Conservation (phyloP, 441 rosid species). For the Macaranga tanarius region DNA sequence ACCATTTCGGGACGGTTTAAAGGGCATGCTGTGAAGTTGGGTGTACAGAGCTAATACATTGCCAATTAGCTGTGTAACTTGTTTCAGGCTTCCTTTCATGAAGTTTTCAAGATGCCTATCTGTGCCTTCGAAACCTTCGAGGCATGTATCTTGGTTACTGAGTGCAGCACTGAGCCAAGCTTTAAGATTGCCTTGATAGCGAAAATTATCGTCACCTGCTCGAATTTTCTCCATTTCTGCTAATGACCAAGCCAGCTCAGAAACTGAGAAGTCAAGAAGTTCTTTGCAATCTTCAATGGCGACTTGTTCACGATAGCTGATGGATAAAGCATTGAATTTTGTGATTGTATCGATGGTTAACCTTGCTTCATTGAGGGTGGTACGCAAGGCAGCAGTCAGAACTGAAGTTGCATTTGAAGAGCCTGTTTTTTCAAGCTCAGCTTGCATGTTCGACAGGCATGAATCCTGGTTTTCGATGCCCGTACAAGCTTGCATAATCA, state of each 20-base stretch:
- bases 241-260: constrained; percentile 88
- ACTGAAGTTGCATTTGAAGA: constrained; percentile 40
- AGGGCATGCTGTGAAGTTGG: constrained; percentile 65
- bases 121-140: constrained; percentile 91
- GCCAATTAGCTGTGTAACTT: constrained; percentile 75
- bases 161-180: constrained; percentile 95
- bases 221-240: constrained; percentile 68
- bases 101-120: constrained; percentile 52
- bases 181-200: constrained; percentile 62
- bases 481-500: constrained; percentile 48
- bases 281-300: constrained; percentile 90
- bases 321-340: constrained; percentile 54
- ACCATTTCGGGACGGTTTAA: constrained; percentile 42
- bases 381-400: constrained; percentile 52
- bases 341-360: constrained; percentile 50
- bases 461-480: constrained; percentile 44
- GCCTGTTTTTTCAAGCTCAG: constrained; percentile 35
- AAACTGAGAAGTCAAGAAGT: constrained; percentile 78
- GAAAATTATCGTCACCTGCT: constrained; percentile 35
- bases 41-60: constrained; percentile 71
- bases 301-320: constrained; percentile 68
- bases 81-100: constrained; percentile 68
- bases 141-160: constrained; percentile 90
- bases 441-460: constrained; percentile 46
- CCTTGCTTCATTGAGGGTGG: constrained; percentile 55